These are phyloP conservation scores for Decorospora gaudefroyi DNA, from an alignment of 2,329 filamentous ascomycete genomes.

Conservation along the genomic window DNA sequence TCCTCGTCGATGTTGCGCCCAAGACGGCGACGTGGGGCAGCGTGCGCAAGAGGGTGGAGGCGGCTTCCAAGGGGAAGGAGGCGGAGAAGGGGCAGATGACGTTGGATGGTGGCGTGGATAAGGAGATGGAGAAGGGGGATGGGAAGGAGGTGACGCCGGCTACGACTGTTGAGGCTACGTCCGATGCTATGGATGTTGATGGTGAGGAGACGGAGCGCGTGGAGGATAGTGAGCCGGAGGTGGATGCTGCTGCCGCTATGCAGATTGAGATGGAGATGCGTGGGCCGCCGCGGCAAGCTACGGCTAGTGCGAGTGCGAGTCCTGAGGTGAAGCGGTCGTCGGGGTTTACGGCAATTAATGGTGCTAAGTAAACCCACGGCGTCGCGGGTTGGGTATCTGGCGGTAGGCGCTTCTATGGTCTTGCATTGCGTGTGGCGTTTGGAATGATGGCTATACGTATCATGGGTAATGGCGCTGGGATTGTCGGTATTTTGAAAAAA, in stretches of 20 bases:
- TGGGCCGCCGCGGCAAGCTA: constrained; percentile 25
- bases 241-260: constrained; percentile 41
- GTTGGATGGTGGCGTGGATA: constrained; percentile 3
- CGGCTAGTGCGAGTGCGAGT: constrained; percentile 8
- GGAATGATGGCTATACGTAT: constrained; percentile 4
- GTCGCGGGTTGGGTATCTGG: not conserved
- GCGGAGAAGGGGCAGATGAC: constrained; percentile 4
- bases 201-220: constrained; percentile 14
- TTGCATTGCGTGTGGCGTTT: constrained; percentile 20
- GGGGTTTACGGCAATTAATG: constrained; percentile 46
- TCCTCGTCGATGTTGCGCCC: constrained; percentile 87
- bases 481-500: too few relatives aligned
- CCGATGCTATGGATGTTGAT: constrained; percentile 19
- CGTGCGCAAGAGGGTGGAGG: constrained; percentile 66
- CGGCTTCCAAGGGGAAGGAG: constrained; percentile 36
- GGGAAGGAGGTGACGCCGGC: not conserved
- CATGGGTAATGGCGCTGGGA: constrained; percentile 1
- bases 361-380: constrained; percentile 12
- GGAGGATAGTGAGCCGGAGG: constrained; percentile 32
- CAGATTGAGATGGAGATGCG: constrained; percentile 50
- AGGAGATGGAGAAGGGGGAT: not conserved
- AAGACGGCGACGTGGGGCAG: constrained; percentile 81
- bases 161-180: constrained; percentile 4
- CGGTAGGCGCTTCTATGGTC: too few relatives aligned
- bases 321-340: constrained; percentile 22